These are phyloP conservation scores for Oehlia diaphana DNA, from an alignment of 192 early-diverging fungal genomes.

Conservation along the genomic window DNA sequence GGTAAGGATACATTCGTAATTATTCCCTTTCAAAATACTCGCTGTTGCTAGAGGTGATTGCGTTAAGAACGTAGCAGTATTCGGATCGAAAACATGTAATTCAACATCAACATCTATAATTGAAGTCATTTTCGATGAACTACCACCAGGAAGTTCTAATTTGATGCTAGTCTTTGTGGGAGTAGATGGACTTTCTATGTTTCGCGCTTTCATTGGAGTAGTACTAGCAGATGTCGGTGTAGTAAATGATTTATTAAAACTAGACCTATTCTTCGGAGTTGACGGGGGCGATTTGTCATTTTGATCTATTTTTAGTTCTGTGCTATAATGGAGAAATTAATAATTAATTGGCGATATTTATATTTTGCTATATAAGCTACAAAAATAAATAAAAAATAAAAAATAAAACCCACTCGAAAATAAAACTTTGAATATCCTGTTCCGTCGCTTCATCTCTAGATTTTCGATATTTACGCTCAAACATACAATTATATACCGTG, in stretches of 20 bases:
- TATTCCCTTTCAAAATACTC: conserved; percentile 1
- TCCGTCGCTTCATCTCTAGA: conserved; percentile 51
- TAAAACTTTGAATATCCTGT: conserved; percentile 52
- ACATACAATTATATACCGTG: conserved; percentile 67
- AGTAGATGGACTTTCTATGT: conserved; percentile 8
- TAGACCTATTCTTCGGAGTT: neutral
- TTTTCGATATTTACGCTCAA: conserved; percentile 51
- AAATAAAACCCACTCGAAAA: conserved; percentile 37
- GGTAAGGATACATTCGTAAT: conserved; percentile 17
- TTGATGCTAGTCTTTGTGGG: conserved; percentile 11
- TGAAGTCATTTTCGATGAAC: conserved; percentile 45
- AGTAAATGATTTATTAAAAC: neutral
- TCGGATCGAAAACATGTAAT: conserved; percentile 68
- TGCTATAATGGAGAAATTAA: neutral
- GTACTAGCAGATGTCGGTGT: neutral
- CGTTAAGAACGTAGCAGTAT: conserved; percentile 50
- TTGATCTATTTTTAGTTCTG: neutral
- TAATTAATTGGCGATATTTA: neutral
- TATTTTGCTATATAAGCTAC: neutral
- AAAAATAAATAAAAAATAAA: neutral
- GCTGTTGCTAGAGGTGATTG: conserved; percentile 40
- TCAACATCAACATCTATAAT: conserved; percentile 52
- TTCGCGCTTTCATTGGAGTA: conserved; percentile 1
- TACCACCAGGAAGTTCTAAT: conserved; percentile 26
- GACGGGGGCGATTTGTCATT: neutral